phyloP scores from a whole-genome alignment of 73 alveolate genomes.

The Stentor coeruleus region DNA sequence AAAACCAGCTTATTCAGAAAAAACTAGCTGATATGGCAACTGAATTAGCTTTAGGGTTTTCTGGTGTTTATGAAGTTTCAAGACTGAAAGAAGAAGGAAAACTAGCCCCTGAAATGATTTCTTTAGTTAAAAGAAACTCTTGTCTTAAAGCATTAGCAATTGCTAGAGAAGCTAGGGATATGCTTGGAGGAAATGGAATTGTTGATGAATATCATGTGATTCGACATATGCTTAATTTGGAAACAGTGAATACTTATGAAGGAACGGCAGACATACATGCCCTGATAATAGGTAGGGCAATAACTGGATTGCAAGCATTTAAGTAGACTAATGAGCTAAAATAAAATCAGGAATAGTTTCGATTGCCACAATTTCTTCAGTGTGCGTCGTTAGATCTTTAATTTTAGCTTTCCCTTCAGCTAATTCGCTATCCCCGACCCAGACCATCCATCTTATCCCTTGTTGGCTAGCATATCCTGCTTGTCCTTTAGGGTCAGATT shows the following conservation, averaged over 20 bases:
- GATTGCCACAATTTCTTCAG: slow-evolving; percentile 37
- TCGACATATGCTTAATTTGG: slow-evolving; percentile 85
- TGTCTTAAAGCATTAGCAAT: slow-evolving; percentile 75
- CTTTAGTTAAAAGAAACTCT: slow-evolving; percentile 87
- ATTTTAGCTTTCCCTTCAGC: slow-evolving; percentile 60
- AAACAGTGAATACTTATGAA: slow-evolving; percentile 82
- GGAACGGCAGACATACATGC: slow-evolving; percentile 83
- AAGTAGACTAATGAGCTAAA: not conserved
- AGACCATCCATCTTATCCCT: slow-evolving; percentile 59
- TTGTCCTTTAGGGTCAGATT: slow-evolving; percentile 62
- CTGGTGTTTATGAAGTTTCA: slow-evolving; percentile 33
- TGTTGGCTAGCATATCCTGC: slow-evolving; percentile 49
- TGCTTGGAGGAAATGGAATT: slow-evolving; percentile 93
- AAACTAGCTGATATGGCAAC: slow-evolving; percentile 86
- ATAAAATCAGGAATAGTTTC: slow-evolving; percentile 39
- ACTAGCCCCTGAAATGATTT: slow-evolving; percentile 84
- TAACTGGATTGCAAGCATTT: slow-evolving; percentile 90
- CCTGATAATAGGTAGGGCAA: slow-evolving; percentile 81
- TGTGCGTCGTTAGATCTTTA: slow-evolving; percentile 45
- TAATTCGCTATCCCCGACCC: slow-evolving; percentile 69
- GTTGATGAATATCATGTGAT: slow-evolving; percentile 88
- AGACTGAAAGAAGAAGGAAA: slow-evolving; percentile 71
- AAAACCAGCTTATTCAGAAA: slow-evolving; percentile 64
- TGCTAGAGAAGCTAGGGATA: slow-evolving; percentile 90
- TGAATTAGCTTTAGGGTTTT: slow-evolving; percentile 66